A percentile compares a stretch with the other conserved stretches of the same genome.
Evolutionary conservation across 1,139 yeast genomes (phyloP).

Genomic region (Chernovozyma aurita): DNA sequence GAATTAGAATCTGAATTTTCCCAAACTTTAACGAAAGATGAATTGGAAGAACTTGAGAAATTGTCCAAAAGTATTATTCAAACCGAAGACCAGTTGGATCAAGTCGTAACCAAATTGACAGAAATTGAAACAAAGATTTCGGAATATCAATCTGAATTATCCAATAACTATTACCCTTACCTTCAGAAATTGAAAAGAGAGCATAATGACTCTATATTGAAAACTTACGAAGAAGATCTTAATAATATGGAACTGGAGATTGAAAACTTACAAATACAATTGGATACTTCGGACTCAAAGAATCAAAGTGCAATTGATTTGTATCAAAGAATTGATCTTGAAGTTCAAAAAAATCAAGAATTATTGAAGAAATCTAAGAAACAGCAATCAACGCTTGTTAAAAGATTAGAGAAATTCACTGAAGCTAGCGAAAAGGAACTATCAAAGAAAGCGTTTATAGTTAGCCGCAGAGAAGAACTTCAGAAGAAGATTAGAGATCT

Average conservation of each 20-base stretch:
- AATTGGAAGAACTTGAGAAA: constrained; percentile 29
- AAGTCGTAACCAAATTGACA: constrained; percentile 39
- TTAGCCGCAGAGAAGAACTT: constrained; percentile 65
- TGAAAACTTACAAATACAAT: constrained; percentile 17
- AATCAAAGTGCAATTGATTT: constrained; percentile 15
- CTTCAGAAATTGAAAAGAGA: constrained; percentile 33
- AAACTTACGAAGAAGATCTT: constrained; percentile 37
- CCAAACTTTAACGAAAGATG: constrained; percentile 44
- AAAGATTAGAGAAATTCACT: constrained; percentile 57
- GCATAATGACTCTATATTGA: constrained; percentile 31
- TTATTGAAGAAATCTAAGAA: constrained; percentile 49
- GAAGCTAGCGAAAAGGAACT: constrained; percentile 64
- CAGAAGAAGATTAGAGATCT: constrained; percentile 73
- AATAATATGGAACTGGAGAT: constrained; percentile 27
- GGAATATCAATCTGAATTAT: constrained; percentile 52
- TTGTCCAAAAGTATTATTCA: constrained; percentile 36
- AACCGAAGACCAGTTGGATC: constrained; percentile 39
- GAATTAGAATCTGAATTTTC: constrained; percentile 58
- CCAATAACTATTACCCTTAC: constrained; percentile 41
- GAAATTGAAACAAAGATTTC: constrained; percentile 50
- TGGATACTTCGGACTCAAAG: constrained; percentile 20
- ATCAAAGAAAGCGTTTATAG: constrained; percentile 58
- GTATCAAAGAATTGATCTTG: constrained; percentile 22
- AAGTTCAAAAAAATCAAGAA: constrained; percentile 35
- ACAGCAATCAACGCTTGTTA: constrained; percentile 51